Evolutionary conservation across 257 asterid genomes (phyloP), one percentile per base, ranked within the genome.

Genomic region (Plectranthus barbatus): DNA sequence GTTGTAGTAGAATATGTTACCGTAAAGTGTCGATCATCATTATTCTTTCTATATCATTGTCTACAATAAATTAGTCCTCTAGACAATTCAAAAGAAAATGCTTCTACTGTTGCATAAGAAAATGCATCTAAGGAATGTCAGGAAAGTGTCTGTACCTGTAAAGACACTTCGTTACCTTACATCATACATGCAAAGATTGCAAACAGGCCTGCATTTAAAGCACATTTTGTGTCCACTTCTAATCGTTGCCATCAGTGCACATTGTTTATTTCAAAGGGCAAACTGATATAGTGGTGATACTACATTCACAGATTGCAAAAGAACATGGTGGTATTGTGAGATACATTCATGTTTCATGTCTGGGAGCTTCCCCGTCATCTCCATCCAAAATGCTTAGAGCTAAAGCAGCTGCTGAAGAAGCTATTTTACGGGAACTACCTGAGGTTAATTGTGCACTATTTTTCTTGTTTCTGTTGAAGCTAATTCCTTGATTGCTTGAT

Each of bases 311-410:
- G 99, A 93, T 93, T 29, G 88, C 97, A 41, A 93, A 82, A 72
- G 97, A 93, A 80, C 99, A 93, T 37, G 96, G 99, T 66, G 99
- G 99, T 55, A 82, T 93, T 72, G 72, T 81, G 92, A 82, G 99
- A 65, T 93, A 74, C 80, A 85, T 93, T 69, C 97, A 93, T 60
- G 86, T 87, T 77, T 93, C 99, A 57, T 76, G 89, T 75, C 72
- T 93, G 80, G 97, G 99, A 34, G 96, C 96, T 37, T 84, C 94
- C 36, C 75, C 76, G 41, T 74, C 91, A 71, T 93, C 99, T 66
- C 72, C 90, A 45, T 87, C 99, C 62, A 81, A 78, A 76, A 62
- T 81, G 87, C 94, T 84, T 62, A 83, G 86, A 77, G 80, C 92
- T 71, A 93, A 93, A 93, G 97, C 97, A 63, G 94, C 94, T 72